Evolutionary conservation across 768 basidiomycete genomes (phyloP).

Genomic region (Hebeloma cylindrosporum): DNA sequence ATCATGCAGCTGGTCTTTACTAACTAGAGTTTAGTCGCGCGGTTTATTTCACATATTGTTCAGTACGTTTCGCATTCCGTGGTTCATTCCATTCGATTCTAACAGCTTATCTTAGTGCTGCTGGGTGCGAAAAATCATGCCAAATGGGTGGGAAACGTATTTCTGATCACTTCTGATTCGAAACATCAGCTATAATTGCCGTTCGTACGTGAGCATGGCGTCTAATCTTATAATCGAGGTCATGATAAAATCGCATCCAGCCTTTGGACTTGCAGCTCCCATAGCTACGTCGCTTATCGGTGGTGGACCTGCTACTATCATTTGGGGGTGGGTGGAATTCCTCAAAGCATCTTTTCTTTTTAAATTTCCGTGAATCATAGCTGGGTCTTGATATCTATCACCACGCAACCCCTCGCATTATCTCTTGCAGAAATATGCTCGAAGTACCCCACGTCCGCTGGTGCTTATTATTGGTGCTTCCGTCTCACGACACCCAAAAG

Average conservation of each 20-base stretch:
- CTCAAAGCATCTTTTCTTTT: too few species aligned
- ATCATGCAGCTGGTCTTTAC: not conserved
- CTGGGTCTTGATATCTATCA: conserved; percentile 50
- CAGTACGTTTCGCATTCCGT: conserved; percentile 37
- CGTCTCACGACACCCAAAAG: conserved; percentile 53
- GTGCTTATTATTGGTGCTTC: conserved; percentile 69
- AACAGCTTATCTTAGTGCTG: conserved; percentile 37
- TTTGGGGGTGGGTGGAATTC: conserved; percentile 60
- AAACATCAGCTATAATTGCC: conserved; percentile 52
- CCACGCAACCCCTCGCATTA: conserved; percentile 48
- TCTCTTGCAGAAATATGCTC: conserved; percentile 62
- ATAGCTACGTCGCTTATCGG: conserved; percentile 54
- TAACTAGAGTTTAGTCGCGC: conserved; percentile 36
- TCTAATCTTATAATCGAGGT: not conserved
- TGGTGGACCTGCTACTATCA: conserved; percentile 56
- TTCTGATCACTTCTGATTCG: not conserved
- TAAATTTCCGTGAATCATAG: conserved; percentile 28
- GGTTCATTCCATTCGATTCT: not conserved
- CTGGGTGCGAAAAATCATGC: conserved; percentile 33
- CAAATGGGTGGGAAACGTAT: not conserved
- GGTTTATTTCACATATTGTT: conserved; percentile 54
- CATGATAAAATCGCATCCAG: conserved; percentile 27
- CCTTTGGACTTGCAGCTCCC: conserved; percentile 56
- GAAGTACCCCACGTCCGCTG: conserved; percentile 60
- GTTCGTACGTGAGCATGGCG: conserved; percentile 45